Evolutionary conservation across 139 green algal species (phyloP).

Genomic region (Chlamydomonas applanata): DNA sequence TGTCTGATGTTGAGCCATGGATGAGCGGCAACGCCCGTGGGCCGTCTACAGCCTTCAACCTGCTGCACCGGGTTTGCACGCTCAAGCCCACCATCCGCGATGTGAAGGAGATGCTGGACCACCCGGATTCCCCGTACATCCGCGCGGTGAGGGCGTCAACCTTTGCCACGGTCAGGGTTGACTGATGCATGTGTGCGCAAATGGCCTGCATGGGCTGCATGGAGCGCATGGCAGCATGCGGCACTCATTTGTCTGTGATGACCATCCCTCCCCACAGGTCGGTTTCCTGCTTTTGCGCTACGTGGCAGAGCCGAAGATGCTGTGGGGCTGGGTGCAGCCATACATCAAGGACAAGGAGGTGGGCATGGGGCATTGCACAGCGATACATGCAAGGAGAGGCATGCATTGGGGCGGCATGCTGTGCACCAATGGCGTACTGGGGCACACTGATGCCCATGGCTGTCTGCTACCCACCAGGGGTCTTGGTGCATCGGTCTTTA

Average conservation of each 20-base stretch:
- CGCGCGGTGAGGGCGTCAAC: slow-evolving; percentile 68
- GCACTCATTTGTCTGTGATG: too few species aligned
- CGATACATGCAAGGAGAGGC: background rate
- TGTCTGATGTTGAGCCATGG: slow-evolving; percentile 94
- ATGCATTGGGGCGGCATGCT: background rate
- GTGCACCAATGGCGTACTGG: too few species aligned
- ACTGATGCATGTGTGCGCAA: too few species aligned
- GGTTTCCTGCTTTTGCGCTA: slow-evolving; percentile 95
- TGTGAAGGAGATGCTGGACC: slow-evolving; percentile 74
- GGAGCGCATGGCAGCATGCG: too few species aligned
- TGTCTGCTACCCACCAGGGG: too few species aligned
- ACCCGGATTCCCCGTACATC: slow-evolving; percentile 94
- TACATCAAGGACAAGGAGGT: slow-evolving; percentile 89
- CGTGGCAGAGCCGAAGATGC: slow-evolving; percentile 73
- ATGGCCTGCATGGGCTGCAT: too few species aligned
- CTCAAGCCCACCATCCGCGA: slow-evolving; percentile 70
- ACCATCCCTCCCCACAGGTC: slow-evolving; percentile 54
- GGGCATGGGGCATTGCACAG: slow-evolving; percentile 10
- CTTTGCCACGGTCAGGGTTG: background rate
- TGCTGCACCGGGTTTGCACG: slow-evolving; percentile 82
- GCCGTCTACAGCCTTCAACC: slow-evolving; percentile 90
- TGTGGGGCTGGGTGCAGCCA: slow-evolving; percentile 83
- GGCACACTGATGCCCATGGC: too few species aligned
- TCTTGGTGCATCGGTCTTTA: too few species aligned
- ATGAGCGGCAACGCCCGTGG: slow-evolving; percentile 93